These are phyloP conservation scores for Ganoderma lucidum DNA, from an alignment of 1,284 basidiomycete genomes.

Conservation along the genomic window DNA sequence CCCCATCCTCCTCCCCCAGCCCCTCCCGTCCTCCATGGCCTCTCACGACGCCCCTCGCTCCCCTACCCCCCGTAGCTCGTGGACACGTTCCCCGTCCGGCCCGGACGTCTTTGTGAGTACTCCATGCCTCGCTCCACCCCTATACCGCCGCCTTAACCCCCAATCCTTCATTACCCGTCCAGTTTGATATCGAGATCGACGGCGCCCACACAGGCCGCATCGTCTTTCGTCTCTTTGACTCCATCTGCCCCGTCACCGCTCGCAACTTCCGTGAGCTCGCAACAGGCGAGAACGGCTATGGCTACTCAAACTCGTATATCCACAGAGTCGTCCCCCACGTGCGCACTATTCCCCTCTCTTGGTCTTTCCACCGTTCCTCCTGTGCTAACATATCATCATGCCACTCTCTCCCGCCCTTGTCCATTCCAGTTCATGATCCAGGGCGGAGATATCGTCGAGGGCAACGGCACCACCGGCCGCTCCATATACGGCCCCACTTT, in stretches of 20 bases:
- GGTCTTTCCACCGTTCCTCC: neutral
- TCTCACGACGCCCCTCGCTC: slow-evolving; percentile 7
- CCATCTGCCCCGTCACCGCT: slow-evolving; percentile 76
- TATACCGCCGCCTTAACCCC: slow-evolving; percentile 2
- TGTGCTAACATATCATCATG: slow-evolving; percentile 1
- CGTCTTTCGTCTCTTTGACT: slow-evolving; percentile 86
- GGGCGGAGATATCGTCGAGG: slow-evolving; percentile 49
- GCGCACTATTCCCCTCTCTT: slow-evolving; percentile 16
- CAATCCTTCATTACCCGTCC: slow-evolving; percentile 1
- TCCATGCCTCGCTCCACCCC: slow-evolving; percentile 7
- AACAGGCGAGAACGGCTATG: slow-evolving; percentile 76
- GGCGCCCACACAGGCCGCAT: slow-evolving; percentile 69
- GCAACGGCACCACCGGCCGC: slow-evolving; percentile 69
- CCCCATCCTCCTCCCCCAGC: slow-evolving; percentile 5
- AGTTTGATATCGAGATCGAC: slow-evolving; percentile 86
- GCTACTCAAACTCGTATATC: slow-evolving; percentile 74
- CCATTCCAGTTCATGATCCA: slow-evolving; percentile 45
- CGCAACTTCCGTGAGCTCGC: slow-evolving; percentile 93
- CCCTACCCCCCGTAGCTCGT: slow-evolving; percentile 6
- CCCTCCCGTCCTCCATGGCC: slow-evolving; percentile 1
- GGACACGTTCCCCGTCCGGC: slow-evolving; percentile 17
- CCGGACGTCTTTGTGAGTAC: slow-evolving; percentile 52
- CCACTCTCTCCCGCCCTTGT: neutral
- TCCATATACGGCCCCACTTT: slow-evolving; percentile 45
- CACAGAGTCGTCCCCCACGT: slow-evolving; percentile 79